phyloP scores from a whole-genome alignment of 2,329 filamentous ascomycete genomes.

The Onygenales sp. region DNA sequence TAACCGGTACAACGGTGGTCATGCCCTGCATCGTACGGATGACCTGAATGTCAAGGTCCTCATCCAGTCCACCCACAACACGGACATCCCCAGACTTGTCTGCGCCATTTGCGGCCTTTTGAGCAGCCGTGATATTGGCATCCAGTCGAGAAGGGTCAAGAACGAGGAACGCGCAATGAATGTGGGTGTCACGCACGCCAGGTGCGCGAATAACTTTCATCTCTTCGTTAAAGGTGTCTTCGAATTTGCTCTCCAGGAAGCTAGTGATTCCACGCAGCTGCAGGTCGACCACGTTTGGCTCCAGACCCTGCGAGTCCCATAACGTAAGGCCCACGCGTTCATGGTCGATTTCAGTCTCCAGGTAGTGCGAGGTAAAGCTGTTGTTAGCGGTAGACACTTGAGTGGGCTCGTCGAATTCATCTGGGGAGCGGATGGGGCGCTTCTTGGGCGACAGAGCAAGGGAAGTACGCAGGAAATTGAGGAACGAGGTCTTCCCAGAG shows the following conservation, averaged over 20 bases:
- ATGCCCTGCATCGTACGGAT: constrained; percentile 81
- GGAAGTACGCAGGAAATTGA: constrained; percentile 85
- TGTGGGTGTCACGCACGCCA: constrained; percentile 89
- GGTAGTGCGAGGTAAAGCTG: constrained; percentile 77
- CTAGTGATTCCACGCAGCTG: constrained; percentile 84
- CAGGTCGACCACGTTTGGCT: constrained; percentile 90
- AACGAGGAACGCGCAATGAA: constrained; percentile 88
- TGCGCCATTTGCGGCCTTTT: constrained; percentile 47
- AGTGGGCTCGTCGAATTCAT: constrained; percentile 46
- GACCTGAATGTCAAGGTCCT: constrained; percentile 83
- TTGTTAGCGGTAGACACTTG: constrained; percentile 46
- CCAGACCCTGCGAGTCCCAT: constrained; percentile 92
- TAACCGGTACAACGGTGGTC: constrained; percentile 89
- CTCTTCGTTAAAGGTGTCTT: constrained; percentile 94
- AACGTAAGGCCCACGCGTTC: constrained; percentile 87
- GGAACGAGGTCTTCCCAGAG: constrained; percentile 91
- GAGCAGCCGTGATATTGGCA: constrained; percentile 62
- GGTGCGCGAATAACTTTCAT: constrained; percentile 94
- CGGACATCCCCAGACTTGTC: constrained; percentile 33
- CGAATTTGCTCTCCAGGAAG: constrained; percentile 96
- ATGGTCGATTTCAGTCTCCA: constrained; percentile 88
- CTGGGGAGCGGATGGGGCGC: constrained; percentile 47
- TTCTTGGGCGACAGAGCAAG: constrained; percentile 77
- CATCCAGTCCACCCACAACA: constrained; percentile 63
- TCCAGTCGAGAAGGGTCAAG: constrained; percentile 83